phyloP scores from a whole-genome alignment of 2,329 filamentous ascomycete genomes.

The Scedosporium boydii region DNA sequence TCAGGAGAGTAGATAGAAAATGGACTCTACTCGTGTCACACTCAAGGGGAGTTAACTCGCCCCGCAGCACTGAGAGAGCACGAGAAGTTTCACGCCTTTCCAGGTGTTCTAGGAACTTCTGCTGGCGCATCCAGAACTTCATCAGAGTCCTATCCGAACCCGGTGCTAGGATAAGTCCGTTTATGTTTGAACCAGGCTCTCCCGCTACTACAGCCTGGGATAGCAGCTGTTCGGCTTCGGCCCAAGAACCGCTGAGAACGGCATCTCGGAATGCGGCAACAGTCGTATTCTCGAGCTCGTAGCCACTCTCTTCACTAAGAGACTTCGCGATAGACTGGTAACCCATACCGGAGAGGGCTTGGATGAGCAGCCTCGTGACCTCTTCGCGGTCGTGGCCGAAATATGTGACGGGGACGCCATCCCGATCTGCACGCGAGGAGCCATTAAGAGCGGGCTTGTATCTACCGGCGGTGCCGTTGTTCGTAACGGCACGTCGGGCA shows the following conservation, averaged over 20 bases:
- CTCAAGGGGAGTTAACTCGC: conserved; percentile 78
- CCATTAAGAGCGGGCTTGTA: conserved; percentile 11
- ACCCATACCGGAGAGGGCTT: conserved; percentile 80
- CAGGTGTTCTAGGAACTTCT: conserved; percentile 88
- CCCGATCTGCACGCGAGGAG: conserved; percentile 14
- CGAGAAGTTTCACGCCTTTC: conserved; percentile 63
- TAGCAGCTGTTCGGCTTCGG: conserved; percentile 73
- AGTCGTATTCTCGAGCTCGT: conserved; percentile 72
- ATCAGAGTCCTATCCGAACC: conserved; percentile 70
- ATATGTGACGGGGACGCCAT: conserved; percentile 40
- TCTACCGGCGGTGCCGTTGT: conserved; percentile 1
- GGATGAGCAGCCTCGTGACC: conserved; percentile 84
- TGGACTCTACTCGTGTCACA: conserved; percentile 57
- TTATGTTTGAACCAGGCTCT: conserved; percentile 23
- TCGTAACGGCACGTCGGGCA: background rate
- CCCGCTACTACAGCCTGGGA: conserved; percentile 40
- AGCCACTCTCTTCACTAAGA: conserved; percentile 75
- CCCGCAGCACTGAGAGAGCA: conserved; percentile 75
- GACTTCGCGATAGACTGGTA: conserved; percentile 68
- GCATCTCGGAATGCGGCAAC: conserved; percentile 80
- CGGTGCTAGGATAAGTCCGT: conserved; percentile 65
- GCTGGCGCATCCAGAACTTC: conserved; percentile 80
- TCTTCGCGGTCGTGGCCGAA: conserved; percentile 87
- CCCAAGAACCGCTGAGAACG: conserved; percentile 73
- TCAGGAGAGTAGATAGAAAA: conserved; percentile 80